Percentiles rank a stretch among this genome's conserved stretches.
phyloP scores from a whole-genome alignment of 2,329 filamentous ascomycete species.

The Venturia oleaginea region DNA sequence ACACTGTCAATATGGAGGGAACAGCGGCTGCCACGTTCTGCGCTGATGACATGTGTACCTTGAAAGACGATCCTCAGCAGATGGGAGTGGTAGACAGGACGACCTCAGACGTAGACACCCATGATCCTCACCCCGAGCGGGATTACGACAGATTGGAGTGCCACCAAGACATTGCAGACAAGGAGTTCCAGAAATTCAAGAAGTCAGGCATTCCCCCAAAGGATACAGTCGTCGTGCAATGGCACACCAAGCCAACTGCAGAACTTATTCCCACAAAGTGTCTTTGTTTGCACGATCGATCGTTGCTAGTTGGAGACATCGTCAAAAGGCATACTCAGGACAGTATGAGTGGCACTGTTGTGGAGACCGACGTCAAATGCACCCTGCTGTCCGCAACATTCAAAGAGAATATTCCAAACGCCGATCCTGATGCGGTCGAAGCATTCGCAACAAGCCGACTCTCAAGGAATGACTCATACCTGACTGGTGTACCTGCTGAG shows the following conservation, averaged over 20 bases:
- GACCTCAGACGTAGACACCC: conserved; percentile 13
- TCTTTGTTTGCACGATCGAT: conserved; percentile 12
- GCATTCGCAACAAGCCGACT: background rate
- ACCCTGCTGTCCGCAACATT: conserved; percentile 2
- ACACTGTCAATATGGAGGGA: background rate
- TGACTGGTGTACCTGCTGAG: conserved; percentile 10
- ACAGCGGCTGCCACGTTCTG: conserved; percentile 9
- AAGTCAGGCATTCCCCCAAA: conserved; percentile 14
- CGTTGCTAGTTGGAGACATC: conserved; percentile 14
- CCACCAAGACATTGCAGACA: conserved; percentile 7
- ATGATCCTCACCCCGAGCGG: conserved; percentile 9
- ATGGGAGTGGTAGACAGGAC: conserved; percentile 14
- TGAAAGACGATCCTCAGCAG: conserved; percentile 11
- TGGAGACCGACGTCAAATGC: background rate
- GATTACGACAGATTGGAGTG: conserved; percentile 12
- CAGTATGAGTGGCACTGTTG: conserved; percentile 12
- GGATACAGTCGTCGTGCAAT: conserved; percentile 14
- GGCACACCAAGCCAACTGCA: conserved; percentile 9
- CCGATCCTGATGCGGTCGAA: background rate
- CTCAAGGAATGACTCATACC: background rate
- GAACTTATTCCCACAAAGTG: conserved; percentile 12
- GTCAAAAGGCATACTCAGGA: conserved; percentile 13
- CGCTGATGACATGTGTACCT: conserved; percentile 11
- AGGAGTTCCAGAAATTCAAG: conserved; percentile 12
- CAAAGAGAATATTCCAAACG: background rate